Conservation (phyloP, 2,329 filamentous ascomycete genomes). For the Eutypa lata region DNA sequence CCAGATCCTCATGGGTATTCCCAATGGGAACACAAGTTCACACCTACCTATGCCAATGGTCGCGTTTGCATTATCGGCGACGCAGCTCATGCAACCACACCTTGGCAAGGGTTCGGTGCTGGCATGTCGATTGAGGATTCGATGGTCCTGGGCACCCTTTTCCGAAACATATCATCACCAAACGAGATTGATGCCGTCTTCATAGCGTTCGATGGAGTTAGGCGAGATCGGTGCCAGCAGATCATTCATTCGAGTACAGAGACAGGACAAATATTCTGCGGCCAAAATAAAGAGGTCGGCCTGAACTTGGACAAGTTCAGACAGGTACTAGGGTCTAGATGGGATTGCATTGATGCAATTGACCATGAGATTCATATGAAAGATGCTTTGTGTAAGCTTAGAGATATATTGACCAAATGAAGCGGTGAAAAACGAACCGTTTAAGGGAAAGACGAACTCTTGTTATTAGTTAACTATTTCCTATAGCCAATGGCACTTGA, state of each 20-base stretch:
- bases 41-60: not conserved
- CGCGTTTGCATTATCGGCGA: not conserved
- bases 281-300: too few species aligned
- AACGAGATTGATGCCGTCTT: not conserved
- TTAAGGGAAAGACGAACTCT: too few species aligned
- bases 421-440: too few species aligned
- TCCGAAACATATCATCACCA: not conserved
- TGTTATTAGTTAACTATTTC: too few species aligned
- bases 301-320: too few species aligned
- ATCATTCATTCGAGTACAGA: not conserved
- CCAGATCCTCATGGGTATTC: not conserved
- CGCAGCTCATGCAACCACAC: not conserved
- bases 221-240: not conserved
- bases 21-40: not conserved
- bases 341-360: too few species aligned
- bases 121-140: not conserved
- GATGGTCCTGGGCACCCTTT: not conserved
- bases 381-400: too few species aligned
- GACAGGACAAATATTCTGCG: not conserved
- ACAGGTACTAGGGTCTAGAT: too few species aligned
- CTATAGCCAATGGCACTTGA: too few species aligned
- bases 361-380: too few species aligned
- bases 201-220: not conserved
- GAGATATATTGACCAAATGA: too few species aligned
- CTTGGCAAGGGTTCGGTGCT: not conserved